Percentiles rank a stretch among this genome's conserved stretches.
Evolutionary conservation across 2,329 filamentous ascomycete genomes (phyloP).

Genomic region (Aspergillus sp.): DNA sequence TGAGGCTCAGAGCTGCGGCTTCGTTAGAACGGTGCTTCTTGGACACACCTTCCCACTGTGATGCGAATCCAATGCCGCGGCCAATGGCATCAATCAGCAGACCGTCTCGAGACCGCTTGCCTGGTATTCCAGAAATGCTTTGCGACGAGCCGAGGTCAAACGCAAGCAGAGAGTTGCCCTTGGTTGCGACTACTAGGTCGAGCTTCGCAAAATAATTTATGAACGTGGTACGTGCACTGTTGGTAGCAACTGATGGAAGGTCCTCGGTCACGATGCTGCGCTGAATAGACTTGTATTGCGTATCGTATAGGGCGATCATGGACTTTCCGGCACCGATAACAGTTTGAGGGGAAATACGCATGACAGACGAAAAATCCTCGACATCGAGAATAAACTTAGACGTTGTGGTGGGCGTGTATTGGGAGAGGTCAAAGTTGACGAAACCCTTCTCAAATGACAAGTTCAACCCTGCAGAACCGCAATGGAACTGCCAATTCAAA

Average conservation of each 20-base stretch:
- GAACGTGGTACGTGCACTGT: slow-evolving; percentile 33
- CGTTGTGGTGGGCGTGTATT: slow-evolving; percentile 40
- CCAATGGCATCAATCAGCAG: slow-evolving; percentile 45
- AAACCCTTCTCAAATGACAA: slow-evolving; percentile 42
- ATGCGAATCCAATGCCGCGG: slow-evolving; percentile 38
- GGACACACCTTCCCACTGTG: slow-evolving; percentile 28
- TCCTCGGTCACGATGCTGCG: slow-evolving; percentile 38
- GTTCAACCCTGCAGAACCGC: slow-evolving; percentile 39
- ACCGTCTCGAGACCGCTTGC: slow-evolving; percentile 42
- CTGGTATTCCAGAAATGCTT: slow-evolving; percentile 26
- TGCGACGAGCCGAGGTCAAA: slow-evolving; percentile 43
- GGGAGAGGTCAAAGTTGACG: slow-evolving; percentile 44
- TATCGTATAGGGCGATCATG: slow-evolving; percentile 46
- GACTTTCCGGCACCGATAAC: slow-evolving; percentile 44
- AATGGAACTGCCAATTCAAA: slow-evolving; percentile 42
- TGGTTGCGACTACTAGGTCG: slow-evolving; percentile 42
- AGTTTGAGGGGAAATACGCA: slow-evolving; percentile 44
- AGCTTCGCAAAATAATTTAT: slow-evolving; percentile 47
- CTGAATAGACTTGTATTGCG: slow-evolving; percentile 49
- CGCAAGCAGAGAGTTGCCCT: slow-evolving; percentile 43
- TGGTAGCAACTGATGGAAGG: slow-evolving; percentile 25
- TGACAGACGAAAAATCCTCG: slow-evolving; percentile 41
- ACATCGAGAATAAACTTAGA: slow-evolving; percentile 39
- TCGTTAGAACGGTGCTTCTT: slow-evolving; percentile 32
- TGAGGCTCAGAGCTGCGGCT: slow-evolving; percentile 32